Evolutionary conservation across 2,329 filamentous ascomycete genomes (phyloP), one percentile per base, ranked within the genome.

Genomic region (Penicillium fuscoglaucum): DNA sequence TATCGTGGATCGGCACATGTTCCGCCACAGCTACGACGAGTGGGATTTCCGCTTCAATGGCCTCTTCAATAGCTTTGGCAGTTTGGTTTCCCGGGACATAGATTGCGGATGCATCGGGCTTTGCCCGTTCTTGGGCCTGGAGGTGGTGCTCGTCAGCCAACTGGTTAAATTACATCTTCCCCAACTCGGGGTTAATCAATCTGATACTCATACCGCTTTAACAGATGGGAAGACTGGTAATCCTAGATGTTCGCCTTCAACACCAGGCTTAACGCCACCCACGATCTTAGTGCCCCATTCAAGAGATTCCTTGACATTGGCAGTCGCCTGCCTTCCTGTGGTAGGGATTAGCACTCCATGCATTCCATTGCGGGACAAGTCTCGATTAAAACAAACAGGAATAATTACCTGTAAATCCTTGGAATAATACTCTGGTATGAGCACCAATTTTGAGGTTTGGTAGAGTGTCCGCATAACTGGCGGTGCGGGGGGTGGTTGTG

Each of bases 281-380:
- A 93, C 88, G 59, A 93, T 87, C 39, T 90, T 89, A 40, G 90
- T 93, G 13, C 90, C 90, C 83, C 89, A 93, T 73, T 81, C 85
- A 58, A 93, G 77, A 13, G 89, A 91, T 71, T 92, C 88, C 72
- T 85, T 84, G 33, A 89, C 90, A 74, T 93, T 92, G 65, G 84
- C 84, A 2, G 90, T 93, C 12, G 90, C 75, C 64, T 77, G 75
- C 68, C 68, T 67, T 15, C 75, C 75, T 77, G 55, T 24, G 43
- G 44, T 24, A 9, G 35, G 10, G 40, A 44, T 64, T 19, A 66
- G 55, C 33, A 52, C 41, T 55, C 3, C 6, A 19, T 19, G 26
- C 8, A 47, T 31, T 41, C 13, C 15, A 35, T 43, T 28, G 12
- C 9, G 19, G 21, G 19, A 17, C 2, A 2, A 5, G 6, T 8